phyloP scores from a whole-genome alignment of 768 basidiomycete species.

The Hericium erinaceus region DNA sequence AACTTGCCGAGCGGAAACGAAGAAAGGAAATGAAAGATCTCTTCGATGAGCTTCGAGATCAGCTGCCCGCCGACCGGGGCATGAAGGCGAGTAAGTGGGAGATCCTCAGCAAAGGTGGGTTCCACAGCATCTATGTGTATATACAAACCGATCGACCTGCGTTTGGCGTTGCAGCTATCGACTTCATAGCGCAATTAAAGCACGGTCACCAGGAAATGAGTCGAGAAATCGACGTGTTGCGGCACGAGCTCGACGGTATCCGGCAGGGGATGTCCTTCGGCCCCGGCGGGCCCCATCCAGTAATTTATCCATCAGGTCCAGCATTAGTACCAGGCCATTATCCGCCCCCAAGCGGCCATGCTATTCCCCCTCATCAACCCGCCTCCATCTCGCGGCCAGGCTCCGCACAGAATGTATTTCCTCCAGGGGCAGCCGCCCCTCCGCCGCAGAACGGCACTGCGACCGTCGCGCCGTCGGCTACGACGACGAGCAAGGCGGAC shows the following conservation, averaged over 20 bases:
- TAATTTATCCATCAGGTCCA: constrained; percentile 23
- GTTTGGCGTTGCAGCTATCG: constrained; percentile 51
- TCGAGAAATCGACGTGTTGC: constrained; percentile 68
- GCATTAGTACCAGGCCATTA: constrained; percentile 32
- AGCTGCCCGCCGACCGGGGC: constrained; percentile 83
- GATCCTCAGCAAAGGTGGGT: constrained; percentile 87
- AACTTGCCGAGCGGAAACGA: constrained; percentile 92
- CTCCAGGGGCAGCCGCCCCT: neutral
- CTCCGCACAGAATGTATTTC: neutral
- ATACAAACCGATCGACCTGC: neutral
- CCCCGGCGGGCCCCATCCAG: constrained; percentile 31
- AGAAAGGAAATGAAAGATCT: constrained; percentile 99
- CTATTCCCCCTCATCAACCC: constrained; percentile 32
- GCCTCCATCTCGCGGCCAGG: neutral
- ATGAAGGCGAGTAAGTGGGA: constrained; percentile 99
- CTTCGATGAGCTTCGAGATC: constrained; percentile 92
- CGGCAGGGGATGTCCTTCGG: constrained; percentile 52
- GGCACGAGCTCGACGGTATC: constrained; percentile 59
- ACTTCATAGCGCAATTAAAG: constrained; percentile 77
- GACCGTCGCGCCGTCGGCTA: neutral
- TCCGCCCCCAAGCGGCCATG: constrained; percentile 33
- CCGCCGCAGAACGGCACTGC: neutral
- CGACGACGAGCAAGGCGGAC: neutral
- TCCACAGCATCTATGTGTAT: neutral
- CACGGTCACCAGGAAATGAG: constrained; percentile 67